Conservation (phyloP, 2,329 filamentous ascomycete genomes). For the Apiospora koreana region DNA sequence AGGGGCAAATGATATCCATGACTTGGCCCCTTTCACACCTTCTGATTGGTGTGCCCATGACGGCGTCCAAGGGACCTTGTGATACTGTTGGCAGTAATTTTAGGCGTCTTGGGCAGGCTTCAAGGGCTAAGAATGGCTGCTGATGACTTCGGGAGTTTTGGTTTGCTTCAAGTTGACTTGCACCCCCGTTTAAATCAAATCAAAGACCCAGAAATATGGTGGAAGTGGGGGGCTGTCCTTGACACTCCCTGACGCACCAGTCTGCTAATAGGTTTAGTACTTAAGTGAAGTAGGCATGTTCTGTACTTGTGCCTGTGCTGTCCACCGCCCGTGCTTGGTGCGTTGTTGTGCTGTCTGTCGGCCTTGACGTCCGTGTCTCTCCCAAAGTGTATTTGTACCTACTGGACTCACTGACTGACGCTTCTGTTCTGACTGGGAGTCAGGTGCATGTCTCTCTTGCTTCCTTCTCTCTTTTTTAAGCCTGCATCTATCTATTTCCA, state of each 20-base stretch:
- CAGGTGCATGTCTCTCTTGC: conserved; percentile 6
- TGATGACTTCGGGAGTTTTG: background rate
- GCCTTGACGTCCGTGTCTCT: background rate
- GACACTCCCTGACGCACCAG: conserved; percentile 25
- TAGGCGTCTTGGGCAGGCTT: background rate
- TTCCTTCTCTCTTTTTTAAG: background rate
- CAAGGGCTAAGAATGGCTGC: background rate
- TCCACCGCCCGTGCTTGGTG: background rate
- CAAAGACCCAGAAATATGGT: background rate
- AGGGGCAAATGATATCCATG: background rate
- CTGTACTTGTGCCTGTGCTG: conserved; percentile 19
- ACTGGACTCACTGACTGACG: background rate
- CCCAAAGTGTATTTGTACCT: background rate
- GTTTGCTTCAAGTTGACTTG: background rate
- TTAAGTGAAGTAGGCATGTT: conserved; percentile 31
- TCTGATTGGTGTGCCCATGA: background rate
- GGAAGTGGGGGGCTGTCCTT: background rate
- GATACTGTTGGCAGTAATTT: background rate
- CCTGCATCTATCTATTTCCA: background rate
- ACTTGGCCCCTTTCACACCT: background rate
- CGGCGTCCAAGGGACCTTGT: background rate
- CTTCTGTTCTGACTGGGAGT: background rate
- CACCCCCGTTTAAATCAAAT: background rate
- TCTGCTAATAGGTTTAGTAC: conserved; percentile 24
- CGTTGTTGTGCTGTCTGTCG: background rate